Base-by-base conservation (phyloP, 192 early-diverging fungal species). In the Coemansia sp. region DNA sequence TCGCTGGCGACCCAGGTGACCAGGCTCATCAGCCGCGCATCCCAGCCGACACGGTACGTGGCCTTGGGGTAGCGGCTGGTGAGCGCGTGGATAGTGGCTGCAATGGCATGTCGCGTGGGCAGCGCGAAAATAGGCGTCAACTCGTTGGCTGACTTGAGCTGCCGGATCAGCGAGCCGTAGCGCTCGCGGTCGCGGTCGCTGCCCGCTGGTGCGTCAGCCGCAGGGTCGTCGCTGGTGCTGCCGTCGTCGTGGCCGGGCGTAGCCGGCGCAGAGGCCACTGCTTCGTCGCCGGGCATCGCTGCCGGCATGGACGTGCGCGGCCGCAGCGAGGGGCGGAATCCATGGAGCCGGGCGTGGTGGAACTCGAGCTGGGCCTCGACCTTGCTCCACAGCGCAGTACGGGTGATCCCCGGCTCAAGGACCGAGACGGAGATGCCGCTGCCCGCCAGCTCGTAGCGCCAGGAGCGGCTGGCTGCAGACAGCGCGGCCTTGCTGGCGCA, bases 401-500 rank as follows among this genome's bases (percentile, higher is more conserved):
- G 51, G 12, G 62, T 68, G 23, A 60, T 37, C 9, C 70, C 76
- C 0, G 70, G 76, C 53, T 74, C 70, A 27, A 74, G 42, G 27
- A 66, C 63, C 1, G 70, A 66, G 13, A 78, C 56, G 0, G 76
- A 50, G 21, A 78, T 64, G 32, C 54, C 52, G 47, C 32, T 55
- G 39, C 23, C 37, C 42, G 70, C 70, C 32, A 74, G 58, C 56
- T 74, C 70, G 27, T 62, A 59, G 43, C 58, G 60, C 70, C 70
- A 74, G 27, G 66, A 50, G 7, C 57, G 57, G 37, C 60, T 70
- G 29, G 60, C 59, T 5, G 66, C 70, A 12, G 58, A 56, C 30
- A 78, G 51, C 23, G 76, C 76, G 1, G 76, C 76, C 45, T 78
- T 74, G 70, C 66, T 70, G 20, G 76, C 68, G 25, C 65, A 73